Evolutionary conservation across 2,329 filamentous ascomycete species (phyloP).

Genomic region (Xylaria sp.): DNA sequence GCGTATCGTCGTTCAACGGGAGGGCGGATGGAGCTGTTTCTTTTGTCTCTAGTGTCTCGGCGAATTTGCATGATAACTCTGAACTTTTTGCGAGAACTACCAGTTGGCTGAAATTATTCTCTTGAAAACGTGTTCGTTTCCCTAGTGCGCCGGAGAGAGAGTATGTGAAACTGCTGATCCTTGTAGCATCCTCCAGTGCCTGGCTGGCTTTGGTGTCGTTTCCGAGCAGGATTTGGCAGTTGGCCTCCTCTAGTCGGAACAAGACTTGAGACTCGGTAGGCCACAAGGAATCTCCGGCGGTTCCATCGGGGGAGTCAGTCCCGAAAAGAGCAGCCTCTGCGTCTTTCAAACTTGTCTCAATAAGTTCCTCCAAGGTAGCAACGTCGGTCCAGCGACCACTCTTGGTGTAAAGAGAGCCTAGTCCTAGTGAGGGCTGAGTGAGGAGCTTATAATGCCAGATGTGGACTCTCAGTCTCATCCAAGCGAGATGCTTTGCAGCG

Average conservation of each 20-base stretch:
- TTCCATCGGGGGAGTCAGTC: constrained; percentile 36
- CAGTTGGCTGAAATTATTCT: constrained; percentile 85
- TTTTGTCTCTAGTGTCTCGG: constrained; percentile 31
- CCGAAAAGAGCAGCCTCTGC: constrained; percentile 51
- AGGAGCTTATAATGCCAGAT: constrained; percentile 74
- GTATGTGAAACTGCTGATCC: constrained; percentile 78
- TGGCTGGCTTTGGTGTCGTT: constrained; percentile 79
- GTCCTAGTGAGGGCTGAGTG: constrained; percentile 65
- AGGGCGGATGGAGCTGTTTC: constrained; percentile 71
- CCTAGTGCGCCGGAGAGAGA: constrained; percentile 87
- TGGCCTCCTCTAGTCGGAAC: constrained; percentile 84
- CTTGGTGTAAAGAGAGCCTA: constrained; percentile 66
- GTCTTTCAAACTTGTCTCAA: constrained; percentile 57
- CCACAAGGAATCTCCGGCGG: constrained; percentile 51
- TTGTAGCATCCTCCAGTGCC: constrained; percentile 75
- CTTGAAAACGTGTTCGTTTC: constrained; percentile 83
- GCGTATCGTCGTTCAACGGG: constrained; percentile 89
- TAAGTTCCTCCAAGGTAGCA: constrained; percentile 63
- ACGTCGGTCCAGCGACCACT: constrained; percentile 69
- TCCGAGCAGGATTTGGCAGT: constrained; percentile 85
- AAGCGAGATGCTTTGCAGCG: constrained; percentile 56
- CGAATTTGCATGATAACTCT: constrained; percentile 44
- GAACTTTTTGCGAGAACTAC: constrained; percentile 88
- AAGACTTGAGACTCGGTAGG: constrained; percentile 66
- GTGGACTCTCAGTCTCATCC: constrained; percentile 76